Percentiles rank a stretch among this genome's conserved stretches.
Evolutionary conservation across 495 filamentous ascomycete species (phyloP).

Genomic region (Stereocaulon alpinum): DNA sequence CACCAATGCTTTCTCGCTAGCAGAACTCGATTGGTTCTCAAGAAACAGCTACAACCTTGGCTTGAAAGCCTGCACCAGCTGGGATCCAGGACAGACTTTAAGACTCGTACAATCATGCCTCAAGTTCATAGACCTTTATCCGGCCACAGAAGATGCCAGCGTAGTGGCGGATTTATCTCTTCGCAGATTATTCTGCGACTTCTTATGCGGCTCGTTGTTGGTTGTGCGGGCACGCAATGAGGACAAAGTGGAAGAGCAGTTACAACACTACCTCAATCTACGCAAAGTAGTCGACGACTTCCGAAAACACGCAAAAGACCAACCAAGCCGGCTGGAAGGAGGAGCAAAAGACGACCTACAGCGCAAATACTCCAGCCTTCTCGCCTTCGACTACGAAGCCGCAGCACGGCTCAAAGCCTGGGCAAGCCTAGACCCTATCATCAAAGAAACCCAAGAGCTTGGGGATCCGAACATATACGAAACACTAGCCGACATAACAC

Average conservation of each 20-base stretch:
- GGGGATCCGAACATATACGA: conserved; percentile 21
- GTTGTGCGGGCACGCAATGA: conserved; percentile 54
- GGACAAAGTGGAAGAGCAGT: conserved; percentile 43
- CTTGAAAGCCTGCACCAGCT: conserved; percentile 45
- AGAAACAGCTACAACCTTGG: conserved; percentile 68
- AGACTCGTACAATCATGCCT: conserved; percentile 51
- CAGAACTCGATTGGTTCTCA: conserved; percentile 73
- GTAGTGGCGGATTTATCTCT: conserved; percentile 41
- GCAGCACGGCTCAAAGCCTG: conserved; percentile 54
- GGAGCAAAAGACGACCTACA: conserved; percentile 40
- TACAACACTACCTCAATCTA: conserved; percentile 49
- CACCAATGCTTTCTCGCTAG: conserved; percentile 38
- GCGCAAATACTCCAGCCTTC: conserved; percentile 49
- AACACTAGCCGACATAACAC: conserved; percentile 45
- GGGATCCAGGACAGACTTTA: conserved; percentile 41
- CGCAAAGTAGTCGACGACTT: conserved; percentile 49
- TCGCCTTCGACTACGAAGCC: conserved; percentile 71
- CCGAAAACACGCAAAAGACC: conserved; percentile 27
- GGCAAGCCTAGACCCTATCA: conserved; percentile 50
- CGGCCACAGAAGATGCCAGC: conserved; percentile 36
- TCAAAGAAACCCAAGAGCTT: conserved; percentile 19
- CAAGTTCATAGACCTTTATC: conserved; percentile 51
- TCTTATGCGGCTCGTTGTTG: conserved; percentile 50
- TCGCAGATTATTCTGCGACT: conserved; percentile 56
- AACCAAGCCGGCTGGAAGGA: conserved; percentile 31